Evolutionary conservation across 441 rosid species (phyloP).

Genomic region (Gossypium trilobum): DNA sequence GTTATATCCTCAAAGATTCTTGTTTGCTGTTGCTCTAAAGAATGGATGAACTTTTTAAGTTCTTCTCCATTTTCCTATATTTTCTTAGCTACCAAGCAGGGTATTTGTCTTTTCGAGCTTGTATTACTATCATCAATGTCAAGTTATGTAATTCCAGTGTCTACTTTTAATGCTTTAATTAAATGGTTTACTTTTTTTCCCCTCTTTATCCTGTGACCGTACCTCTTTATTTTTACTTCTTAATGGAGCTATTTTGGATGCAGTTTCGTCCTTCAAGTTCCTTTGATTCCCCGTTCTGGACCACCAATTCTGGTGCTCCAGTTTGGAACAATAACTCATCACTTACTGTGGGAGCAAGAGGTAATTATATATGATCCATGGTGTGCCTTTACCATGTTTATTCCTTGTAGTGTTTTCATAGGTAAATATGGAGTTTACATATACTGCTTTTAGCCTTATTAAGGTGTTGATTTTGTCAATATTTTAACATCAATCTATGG

Average conservation of each 20-base stretch:
- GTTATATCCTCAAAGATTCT: not conserved
- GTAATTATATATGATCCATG: constrained; percentile 23
- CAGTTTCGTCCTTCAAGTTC: constrained; percentile 81
- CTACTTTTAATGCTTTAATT: not conserved
- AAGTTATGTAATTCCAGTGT: not conserved
- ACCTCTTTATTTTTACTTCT: too few relatives aligned
- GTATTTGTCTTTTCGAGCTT: not conserved
- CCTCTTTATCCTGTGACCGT: not conserved
- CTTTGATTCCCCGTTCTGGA: constrained; percentile 51
- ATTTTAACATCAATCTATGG: not conserved
- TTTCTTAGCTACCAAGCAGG: not conserved
- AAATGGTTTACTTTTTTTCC: not conserved
- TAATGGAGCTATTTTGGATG: constrained; percentile 3
- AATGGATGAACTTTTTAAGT: not conserved
- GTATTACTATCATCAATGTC: not conserved
- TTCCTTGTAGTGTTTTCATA: not conserved
- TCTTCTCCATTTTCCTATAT: not conserved
- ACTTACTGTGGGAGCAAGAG: constrained; percentile 78
- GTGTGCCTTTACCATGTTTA: not conserved
- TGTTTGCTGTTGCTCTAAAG: not conserved
- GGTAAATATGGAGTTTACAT: not conserved
- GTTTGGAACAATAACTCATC: constrained; percentile 78
- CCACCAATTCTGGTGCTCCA: constrained; percentile 76
- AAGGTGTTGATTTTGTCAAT: not conserved
- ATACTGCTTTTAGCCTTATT: not conserved